A percentile compares a stretch with the other conserved stretches of the same genome.
Conservation (phyloP, 1,139 yeast genomes). For the Nakaseomyces bracarensis region DNA sequence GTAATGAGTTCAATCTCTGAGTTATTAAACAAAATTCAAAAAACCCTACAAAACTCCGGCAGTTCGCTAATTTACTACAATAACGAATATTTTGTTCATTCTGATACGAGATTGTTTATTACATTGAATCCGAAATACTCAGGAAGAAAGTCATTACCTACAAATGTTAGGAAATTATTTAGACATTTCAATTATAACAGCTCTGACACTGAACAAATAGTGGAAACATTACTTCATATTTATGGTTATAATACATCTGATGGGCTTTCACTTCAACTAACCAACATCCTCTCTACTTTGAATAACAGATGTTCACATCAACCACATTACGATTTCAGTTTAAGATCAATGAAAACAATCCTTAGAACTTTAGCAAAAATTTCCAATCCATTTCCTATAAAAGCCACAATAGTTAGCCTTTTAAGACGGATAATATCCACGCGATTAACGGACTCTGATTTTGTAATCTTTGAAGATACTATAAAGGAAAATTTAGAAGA, state of each 20-base stretch:
- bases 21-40: slow-evolving; percentile 66
- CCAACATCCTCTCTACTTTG: slow-evolving; percentile 48
- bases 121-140: slow-evolving; percentile 90
- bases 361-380: not conserved
- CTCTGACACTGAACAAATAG: slow-evolving; percentile 66
- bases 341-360: slow-evolving; percentile 31
- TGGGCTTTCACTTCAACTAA: slow-evolving; percentile 42
- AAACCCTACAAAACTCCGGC: slow-evolving; percentile 34
- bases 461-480: not conserved
- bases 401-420: not conserved
- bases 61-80: slow-evolving; percentile 43
- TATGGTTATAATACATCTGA: slow-evolving; percentile 57
- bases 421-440: not conserved
- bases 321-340: slow-evolving; percentile 82
- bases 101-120: slow-evolving; percentile 66
- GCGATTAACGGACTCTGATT: not conserved
- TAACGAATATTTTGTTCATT: slow-evolving; percentile 37
- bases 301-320: slow-evolving; percentile 41
- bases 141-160: slow-evolving; percentile 79
- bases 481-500: not conserved
- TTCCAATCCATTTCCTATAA: not conserved
- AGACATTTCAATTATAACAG: slow-evolving; percentile 64
- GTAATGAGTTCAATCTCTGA: slow-evolving; percentile 82
- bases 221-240: slow-evolving; percentile 62
- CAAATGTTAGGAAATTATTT: slow-evolving; percentile 73